A percentile compares a stretch with the other conserved stretches of the same genome.
These are phyloP conservation scores for Daldinia eschscholtzii DNA, from an alignment of 2,329 filamentous ascomycete species.

Conservation along the genomic window DNA sequence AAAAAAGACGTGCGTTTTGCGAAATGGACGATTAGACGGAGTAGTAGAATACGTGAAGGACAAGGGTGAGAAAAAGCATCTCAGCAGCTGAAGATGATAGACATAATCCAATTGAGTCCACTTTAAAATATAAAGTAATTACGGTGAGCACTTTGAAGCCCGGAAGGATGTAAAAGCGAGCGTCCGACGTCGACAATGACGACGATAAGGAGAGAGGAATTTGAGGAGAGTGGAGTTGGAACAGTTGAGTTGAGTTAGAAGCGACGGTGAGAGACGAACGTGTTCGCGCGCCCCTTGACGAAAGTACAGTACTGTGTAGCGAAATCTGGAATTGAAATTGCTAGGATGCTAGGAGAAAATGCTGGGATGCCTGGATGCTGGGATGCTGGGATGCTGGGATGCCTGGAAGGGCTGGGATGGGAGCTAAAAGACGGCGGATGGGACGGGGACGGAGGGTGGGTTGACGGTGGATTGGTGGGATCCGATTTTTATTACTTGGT, in stretches of 20 bases:
- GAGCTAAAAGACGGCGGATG: conserved; percentile 38
- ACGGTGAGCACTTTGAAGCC: conserved; percentile 11
- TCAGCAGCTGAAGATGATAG: conserved; percentile 29
- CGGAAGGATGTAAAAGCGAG: background rate
- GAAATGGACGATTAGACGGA: conserved; percentile 51
- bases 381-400: conserved; percentile 31
- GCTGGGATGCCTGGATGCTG: conserved; percentile 29
- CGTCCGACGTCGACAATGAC: conserved; percentile 11
- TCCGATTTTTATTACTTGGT: conserved; percentile 42
- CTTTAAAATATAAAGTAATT: conserved; percentile 10
- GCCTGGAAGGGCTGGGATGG: conserved; percentile 37
- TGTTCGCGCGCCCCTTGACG: conserved; percentile 29
- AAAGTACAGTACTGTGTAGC: conserved; percentile 16
- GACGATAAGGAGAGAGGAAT: conserved; percentile 8
- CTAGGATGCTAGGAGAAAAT: conserved; percentile 12
- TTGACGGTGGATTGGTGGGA: conserved; percentile 34
- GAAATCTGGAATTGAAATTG: conserved; percentile 39
- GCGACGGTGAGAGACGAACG: conserved; percentile 29
- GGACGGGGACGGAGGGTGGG: conserved; percentile 26
- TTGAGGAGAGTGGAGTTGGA: conserved; percentile 8
- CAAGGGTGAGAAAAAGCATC: conserved; percentile 36
- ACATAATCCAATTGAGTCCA: conserved; percentile 7
- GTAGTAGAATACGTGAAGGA: conserved; percentile 36
- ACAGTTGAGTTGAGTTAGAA: conserved; percentile 4
- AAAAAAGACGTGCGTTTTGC: conserved; percentile 39